Evolutionary conservation across 2,329 filamentous ascomycete genomes (phyloP).

Genomic region (Colletotrichum lini): DNA sequence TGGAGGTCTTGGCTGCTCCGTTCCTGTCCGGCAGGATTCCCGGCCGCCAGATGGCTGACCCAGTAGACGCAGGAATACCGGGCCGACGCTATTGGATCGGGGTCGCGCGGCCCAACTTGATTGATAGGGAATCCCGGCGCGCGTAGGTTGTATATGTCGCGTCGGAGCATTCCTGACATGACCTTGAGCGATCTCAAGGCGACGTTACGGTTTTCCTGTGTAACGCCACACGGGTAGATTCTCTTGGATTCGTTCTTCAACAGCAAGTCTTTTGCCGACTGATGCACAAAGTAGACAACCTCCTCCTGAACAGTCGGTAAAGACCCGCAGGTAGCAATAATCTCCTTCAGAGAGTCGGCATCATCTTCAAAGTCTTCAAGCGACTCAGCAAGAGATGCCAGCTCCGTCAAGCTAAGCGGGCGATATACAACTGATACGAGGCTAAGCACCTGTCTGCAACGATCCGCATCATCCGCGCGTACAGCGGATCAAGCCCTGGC

Average conservation of each 20-base stretch:
- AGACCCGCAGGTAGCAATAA: not conserved
- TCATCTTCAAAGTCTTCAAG: not conserved
- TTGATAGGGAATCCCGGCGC: not conserved
- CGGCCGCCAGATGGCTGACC: not conserved
- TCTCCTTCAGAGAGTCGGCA: not conserved
- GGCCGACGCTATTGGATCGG: not conserved
- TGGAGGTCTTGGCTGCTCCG: not conserved
- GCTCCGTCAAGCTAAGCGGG: slow-evolving; percentile 52
- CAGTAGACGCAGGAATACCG: not conserved
- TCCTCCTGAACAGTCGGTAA: not conserved
- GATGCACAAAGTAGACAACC: not conserved
- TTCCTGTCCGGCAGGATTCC: not conserved
- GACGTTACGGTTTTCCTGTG: not conserved
- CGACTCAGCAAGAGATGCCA: slow-evolving; percentile 46
- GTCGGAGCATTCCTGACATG: not conserved
- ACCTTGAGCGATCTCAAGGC: not conserved
- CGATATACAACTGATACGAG: slow-evolving; percentile 50
- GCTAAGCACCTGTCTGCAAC: slow-evolving; percentile 54
- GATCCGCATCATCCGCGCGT: slow-evolving; percentile 52
- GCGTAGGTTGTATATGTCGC: not conserved
- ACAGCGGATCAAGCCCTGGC: slow-evolving; percentile 53
- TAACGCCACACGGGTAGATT: not conserved
- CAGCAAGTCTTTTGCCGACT: not conserved
- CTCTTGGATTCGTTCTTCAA: not conserved
- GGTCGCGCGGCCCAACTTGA: not conserved